phyloP scores from a whole-genome alignment of 2,329 filamentous ascomycete species.

The Truncatella angustata region DNA sequence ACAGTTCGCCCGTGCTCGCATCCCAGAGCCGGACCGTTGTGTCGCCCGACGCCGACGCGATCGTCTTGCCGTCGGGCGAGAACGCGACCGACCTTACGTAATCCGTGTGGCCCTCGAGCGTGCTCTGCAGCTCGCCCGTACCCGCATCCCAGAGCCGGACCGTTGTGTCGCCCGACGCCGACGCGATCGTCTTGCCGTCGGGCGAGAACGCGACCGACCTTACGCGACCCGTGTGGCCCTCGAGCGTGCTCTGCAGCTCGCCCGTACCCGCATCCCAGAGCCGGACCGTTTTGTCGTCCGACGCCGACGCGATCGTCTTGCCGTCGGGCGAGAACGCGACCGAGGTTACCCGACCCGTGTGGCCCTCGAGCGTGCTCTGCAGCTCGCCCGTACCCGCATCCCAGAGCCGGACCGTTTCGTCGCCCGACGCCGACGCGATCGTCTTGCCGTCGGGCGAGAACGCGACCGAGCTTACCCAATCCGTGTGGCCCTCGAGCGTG shows the following conservation, averaged over 20 bases:
- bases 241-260: constrained; percentile 13
- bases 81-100: constrained; percentile 13
- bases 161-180: not conserved
- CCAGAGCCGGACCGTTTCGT: not conserved
- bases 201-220: constrained; percentile 16
- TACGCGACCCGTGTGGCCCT: constrained; percentile 12
- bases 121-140: constrained; percentile 11
- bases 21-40: constrained; percentile 15
- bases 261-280: constrained; percentile 9
- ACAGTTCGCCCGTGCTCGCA: constrained; percentile 6
- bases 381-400: not conserved
- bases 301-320: constrained; percentile 8
- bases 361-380: constrained; percentile 13
- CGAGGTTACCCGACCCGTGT: not conserved
- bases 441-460: not conserved
- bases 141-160: constrained; percentile 13
- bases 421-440: not conserved
- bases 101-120: constrained; percentile 15
- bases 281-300: constrained; percentile 14
- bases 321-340: constrained; percentile 15
- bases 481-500: not conserved
- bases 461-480: not conserved
- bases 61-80: constrained; percentile 11
- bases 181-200: too few relatives aligned
- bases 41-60: constrained; percentile 16